Evolutionary conservation across 768 basidiomycete genomes (phyloP).

Genomic region (Lactarius trivialis): DNA sequence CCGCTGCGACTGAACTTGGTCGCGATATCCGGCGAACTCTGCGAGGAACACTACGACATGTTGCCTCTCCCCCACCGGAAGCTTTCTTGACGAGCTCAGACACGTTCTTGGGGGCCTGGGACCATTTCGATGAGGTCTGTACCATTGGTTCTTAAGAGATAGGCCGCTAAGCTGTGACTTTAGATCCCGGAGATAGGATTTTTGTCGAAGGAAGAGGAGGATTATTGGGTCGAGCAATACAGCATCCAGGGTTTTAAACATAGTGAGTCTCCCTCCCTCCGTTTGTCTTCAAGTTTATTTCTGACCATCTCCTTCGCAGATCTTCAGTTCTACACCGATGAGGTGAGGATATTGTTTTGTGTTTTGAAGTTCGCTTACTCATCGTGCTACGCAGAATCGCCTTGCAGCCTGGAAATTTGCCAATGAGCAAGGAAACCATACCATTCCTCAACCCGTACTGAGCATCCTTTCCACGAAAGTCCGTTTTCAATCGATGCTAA

Average conservation of each 20-base stretch:
- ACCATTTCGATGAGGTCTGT: slow-evolving; percentile 37
- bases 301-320: slow-evolving; percentile 33
- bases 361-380: background rate
- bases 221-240: slow-evolving; percentile 64
- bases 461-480: slow-evolving; percentile 38
- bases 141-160: background rate
- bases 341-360: slow-evolving; percentile 32
- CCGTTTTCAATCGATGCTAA: slow-evolving; percentile 6
- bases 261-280: slow-evolving; percentile 38
- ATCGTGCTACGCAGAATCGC: slow-evolving; percentile 33
- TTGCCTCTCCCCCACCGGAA: slow-evolving; percentile 49
- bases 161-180: slow-evolving; percentile 1
- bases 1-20: slow-evolving; percentile 48
- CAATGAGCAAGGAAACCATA: slow-evolving; percentile 37
- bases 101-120: slow-evolving; percentile 51
- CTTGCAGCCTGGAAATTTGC: slow-evolving; percentile 34
- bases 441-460: slow-evolving; percentile 38
- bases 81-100: slow-evolving; percentile 44
- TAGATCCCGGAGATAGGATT: slow-evolving; percentile 60
- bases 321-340: slow-evolving; percentile 56
- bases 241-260: slow-evolving; percentile 48
- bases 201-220: slow-evolving; percentile 54
- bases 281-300: background rate
- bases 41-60: slow-evolving; percentile 48
- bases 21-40: slow-evolving; percentile 49